Evolutionary conservation across 78 protist genomes (phyloP), one percentile per base, ranked within the genome.

Genomic region (Isochrysis galbana): DNA sequence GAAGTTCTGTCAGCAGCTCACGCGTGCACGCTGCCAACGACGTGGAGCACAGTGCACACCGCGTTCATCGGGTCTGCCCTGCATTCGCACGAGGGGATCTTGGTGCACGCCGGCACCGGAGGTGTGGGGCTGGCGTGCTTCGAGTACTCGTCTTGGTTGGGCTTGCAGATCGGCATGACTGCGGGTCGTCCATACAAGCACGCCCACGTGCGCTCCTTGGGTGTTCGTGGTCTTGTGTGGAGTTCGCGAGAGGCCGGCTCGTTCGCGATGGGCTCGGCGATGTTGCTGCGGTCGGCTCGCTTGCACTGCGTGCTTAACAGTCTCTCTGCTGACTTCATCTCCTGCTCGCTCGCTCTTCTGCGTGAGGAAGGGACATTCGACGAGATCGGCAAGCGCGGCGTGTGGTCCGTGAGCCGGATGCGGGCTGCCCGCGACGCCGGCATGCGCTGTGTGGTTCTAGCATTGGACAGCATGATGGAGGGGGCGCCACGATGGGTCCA

Each of bases 381-480:
- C 69, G 92, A 90, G 78, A 55, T 90, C 5, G 92, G 92, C 84
- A 90, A 90, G 83, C 45, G 92, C 29, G 92, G 42, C 84, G 41
- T 69, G 38, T 90, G 74, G 82, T 11, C 69, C 51, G 3, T 14
- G 54, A 1, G 46, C 21, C 48, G 92, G 26, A n/a, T 5, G 38
- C n/a, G n/a, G n/a, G 82, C 46, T 1, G 19, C 44, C 54, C 51
- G 34, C 38, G 32, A 7, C 32, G 48, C 80, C 32, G 42, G 25
- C 7, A 34, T 69, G 45, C 54, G n/a, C 48, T 48, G 55, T 38
- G 25, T 7, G 48, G 45, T 21, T 21, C 22, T 48, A 3, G 92
- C 87, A 3, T 1, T 90, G 34, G 92, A 67, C 48, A 32, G 45
- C 54, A 61, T 1, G 26, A 41, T 19, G 47, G 39, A 1, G 22